These are phyloP conservation scores for Suillus weaverae DNA, from an alignment of 768 basidiomycete species.

Conservation along the genomic window DNA sequence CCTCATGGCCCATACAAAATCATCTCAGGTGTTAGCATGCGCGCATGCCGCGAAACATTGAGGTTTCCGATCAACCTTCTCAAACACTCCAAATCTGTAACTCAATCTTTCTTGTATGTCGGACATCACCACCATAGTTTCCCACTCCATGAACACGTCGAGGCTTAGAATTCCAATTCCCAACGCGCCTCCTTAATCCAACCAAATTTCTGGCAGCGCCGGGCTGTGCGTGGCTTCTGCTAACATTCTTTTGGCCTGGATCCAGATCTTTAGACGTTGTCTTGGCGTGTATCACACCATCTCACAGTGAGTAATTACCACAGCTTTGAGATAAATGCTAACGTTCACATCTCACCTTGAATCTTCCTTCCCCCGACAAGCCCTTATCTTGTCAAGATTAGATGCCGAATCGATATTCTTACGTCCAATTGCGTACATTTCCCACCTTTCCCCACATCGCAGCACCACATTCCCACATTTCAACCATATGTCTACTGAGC, in stretches of 20 bases:
- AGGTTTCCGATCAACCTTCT: neutral
- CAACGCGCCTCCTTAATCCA: neutral
- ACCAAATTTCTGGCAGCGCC: neutral
- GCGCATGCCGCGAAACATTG: neutral
- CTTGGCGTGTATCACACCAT: conserved; percentile 7
- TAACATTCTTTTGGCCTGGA: neutral
- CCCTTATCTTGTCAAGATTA: conserved; percentile 7
- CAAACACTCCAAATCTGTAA: neutral
- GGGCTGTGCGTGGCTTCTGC: neutral
- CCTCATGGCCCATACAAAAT: neutral
- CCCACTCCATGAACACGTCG: conserved; percentile 12
- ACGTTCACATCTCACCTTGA: neutral
- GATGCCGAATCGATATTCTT: conserved; percentile 11
- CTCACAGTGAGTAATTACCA: conserved; percentile 5
- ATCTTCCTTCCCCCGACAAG: conserved; percentile 9
- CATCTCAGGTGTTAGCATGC: neutral
- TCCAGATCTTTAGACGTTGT: neutral
- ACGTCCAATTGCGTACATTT: conserved; percentile 11
- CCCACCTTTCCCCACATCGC: conserved; percentile 30
- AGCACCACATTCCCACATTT: conserved; percentile 12
- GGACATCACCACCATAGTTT: conserved; percentile 12
- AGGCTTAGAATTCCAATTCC: neutral
- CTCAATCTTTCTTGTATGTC: neutral
- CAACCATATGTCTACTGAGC: conserved; percentile 12
- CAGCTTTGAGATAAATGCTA: neutral